Evolutionary conservation across 768 basidiomycete genomes (phyloP).

Genomic region (Floccularia luteovirens): DNA sequence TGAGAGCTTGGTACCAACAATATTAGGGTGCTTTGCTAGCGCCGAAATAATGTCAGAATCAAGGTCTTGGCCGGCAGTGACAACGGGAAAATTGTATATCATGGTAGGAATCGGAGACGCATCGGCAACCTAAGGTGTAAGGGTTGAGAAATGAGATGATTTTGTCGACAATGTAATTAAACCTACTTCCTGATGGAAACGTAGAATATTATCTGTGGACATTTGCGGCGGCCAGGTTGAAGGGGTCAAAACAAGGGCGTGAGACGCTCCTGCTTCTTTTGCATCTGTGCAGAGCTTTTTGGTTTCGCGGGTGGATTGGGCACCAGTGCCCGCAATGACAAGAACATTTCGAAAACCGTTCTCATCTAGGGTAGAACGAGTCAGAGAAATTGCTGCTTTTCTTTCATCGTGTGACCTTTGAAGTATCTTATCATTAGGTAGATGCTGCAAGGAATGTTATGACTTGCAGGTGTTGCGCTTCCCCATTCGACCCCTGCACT

Average conservation of each 20-base stretch:
- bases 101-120: constrained; percentile 62
- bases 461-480: constrained; percentile 59
- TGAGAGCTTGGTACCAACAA: constrained; percentile 80
- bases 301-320: constrained; percentile 73
- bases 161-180: neutral
- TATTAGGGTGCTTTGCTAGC: constrained; percentile 74
- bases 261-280: constrained; percentile 75
- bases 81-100: constrained; percentile 84
- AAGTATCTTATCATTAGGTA: neutral
- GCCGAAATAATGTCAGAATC: constrained; percentile 70
- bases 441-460: neutral
- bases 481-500: constrained; percentile 70
- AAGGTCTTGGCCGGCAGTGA: constrained; percentile 77
- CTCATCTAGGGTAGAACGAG: constrained; percentile 64
- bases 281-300: constrained; percentile 63
- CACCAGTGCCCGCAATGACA: constrained; percentile 81
- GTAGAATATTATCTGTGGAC: constrained; percentile 52
- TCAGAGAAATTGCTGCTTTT: constrained; percentile 51
- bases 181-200: constrained; percentile 57
- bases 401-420: constrained; percentile 59
- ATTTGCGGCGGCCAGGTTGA: constrained; percentile 65
- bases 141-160: too few species aligned
- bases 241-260: constrained; percentile 68
- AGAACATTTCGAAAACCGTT: constrained; percentile 61
- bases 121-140: constrained; percentile 50